These are phyloP conservation scores for Russula virescens DNA, from an alignment of 768 basidiomycete species.

Conservation along the genomic window DNA sequence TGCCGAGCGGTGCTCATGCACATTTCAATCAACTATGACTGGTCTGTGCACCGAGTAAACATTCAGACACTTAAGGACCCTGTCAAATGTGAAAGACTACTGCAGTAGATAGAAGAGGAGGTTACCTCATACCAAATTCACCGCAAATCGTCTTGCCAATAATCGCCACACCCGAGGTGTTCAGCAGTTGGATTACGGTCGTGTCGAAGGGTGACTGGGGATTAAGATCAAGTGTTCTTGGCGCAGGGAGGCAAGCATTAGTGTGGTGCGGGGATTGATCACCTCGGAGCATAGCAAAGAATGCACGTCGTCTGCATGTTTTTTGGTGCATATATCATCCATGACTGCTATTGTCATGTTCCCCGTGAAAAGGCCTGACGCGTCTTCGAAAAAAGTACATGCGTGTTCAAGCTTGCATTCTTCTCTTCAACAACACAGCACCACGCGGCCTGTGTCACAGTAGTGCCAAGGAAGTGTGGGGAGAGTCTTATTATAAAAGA, in stretches of 20 bases:
- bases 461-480: constrained; percentile 4
- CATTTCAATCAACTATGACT: constrained; percentile 40
- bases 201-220: constrained; percentile 76
- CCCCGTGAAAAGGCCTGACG: constrained; percentile 10
- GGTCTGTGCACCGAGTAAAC: constrained; percentile 66
- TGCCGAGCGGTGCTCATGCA: constrained; percentile 34
- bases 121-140: constrained; percentile 99
- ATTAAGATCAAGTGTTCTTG: background rate
- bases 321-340: constrained; percentile 75
- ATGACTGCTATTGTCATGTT: too few relatives aligned
- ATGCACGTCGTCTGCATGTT: constrained; percentile 71
- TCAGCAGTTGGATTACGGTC: constrained; percentile 66
- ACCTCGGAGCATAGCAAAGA: constrained; percentile 69
- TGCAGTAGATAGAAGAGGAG: too few relatives aligned
- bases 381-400: constrained; percentile 30
- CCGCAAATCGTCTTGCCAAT: constrained; percentile 93
- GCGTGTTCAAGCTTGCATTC: constrained; percentile 49
- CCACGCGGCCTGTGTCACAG: constrained; percentile 3
- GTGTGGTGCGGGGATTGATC: too few relatives aligned
- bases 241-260: background rate
- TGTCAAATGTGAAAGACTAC: background rate
- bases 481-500: background rate
- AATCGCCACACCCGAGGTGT: constrained; percentile 58
- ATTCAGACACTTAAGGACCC: constrained; percentile 63
- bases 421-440: constrained; percentile 18